Conservation (phyloP, 306 rosid genomes). For the Pyrus betulifolia region DNA sequence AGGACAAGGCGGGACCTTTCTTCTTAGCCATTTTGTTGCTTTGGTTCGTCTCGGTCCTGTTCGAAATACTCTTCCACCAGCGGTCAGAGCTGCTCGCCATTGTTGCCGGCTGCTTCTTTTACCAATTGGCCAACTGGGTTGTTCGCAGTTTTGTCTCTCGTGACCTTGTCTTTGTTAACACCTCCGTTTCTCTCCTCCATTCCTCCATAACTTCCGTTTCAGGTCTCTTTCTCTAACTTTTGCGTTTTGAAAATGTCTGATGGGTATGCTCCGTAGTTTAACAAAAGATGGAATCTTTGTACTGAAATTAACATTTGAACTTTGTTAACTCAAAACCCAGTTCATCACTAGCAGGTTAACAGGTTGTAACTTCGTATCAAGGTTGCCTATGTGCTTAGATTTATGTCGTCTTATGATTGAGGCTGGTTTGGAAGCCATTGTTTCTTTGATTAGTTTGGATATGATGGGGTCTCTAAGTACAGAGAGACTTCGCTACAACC, state of each 20-base stretch:
- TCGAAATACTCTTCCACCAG: conserved; percentile 39
- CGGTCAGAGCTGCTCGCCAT: conserved; percentile 44
- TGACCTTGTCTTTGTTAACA: conserved; percentile 73
- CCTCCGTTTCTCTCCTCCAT: conserved; percentile 85
- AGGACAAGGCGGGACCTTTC: conserved; percentile 35
- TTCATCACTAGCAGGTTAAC: background rate
- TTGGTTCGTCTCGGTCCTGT: conserved; percentile 49
- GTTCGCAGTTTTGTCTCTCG: conserved; percentile 36
- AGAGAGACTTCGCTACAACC: background rate
- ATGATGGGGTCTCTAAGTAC: background rate
- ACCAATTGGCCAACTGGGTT: conserved; percentile 49
- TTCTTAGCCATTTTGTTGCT: conserved; percentile 55
- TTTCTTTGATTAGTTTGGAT: background rate
- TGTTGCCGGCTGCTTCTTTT: conserved; percentile 54
- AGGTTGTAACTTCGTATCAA: no score
- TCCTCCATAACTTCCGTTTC: conserved; percentile 63
- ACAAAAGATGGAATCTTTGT: background rate
- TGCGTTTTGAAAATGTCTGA: background rate
- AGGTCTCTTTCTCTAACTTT: conserved; percentile 28
- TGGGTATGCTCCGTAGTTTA: background rate
- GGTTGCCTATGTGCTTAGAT: background rate
- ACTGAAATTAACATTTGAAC: background rate
- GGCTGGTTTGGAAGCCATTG: background rate
- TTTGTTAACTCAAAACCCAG: no score
- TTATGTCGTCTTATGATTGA: background rate